Conservation (phyloP, 257 asterid genomes). For the Dorcoceras hygrometricum region DNA sequence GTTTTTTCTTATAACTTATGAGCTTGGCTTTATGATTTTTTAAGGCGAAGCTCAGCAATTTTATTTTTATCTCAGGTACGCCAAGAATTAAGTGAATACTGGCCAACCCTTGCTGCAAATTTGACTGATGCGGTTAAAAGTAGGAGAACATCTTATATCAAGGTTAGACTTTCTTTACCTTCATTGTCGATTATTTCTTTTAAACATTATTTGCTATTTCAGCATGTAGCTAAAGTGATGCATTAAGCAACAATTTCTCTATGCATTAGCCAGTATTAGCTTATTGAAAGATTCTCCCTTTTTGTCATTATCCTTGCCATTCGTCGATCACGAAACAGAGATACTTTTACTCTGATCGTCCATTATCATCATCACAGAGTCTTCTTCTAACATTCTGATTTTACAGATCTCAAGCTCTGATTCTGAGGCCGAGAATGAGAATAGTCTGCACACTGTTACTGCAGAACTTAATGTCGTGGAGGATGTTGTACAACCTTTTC, state of each 20-base stretch:
- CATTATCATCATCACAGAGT: constrained; percentile 12
- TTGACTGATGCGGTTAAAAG: constrained; percentile 46
- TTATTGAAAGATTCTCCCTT: background rate
- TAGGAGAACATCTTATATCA: constrained; percentile 35
- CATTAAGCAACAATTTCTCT: background rate
- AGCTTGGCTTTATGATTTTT: background rate
- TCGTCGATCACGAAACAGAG: background rate
- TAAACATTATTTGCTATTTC: background rate
- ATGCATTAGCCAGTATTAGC: background rate
- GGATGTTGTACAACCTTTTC: constrained; percentile 53
- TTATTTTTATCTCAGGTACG: constrained; percentile 55
- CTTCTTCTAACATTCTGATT: constrained; percentile 17
- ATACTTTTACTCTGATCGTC: constrained; percentile 6
- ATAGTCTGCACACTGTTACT: constrained; percentile 17
- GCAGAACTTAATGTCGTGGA: constrained; percentile 46
- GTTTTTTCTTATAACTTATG: background rate
- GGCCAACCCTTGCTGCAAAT: constrained; percentile 61
- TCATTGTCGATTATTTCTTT: background rate
- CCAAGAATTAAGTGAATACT: constrained; percentile 48
- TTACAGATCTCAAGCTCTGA: constrained; percentile 61
- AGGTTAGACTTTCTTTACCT: constrained; percentile 37
- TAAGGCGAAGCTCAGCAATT: background rate
- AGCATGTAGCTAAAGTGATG: background rate
- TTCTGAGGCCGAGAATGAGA: constrained; percentile 56
- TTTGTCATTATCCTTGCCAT: background rate